These are phyloP conservation scores for Saccharomycopsis fermentans DNA, from an alignment of 805 yeast species.

Conservation along the genomic window DNA sequence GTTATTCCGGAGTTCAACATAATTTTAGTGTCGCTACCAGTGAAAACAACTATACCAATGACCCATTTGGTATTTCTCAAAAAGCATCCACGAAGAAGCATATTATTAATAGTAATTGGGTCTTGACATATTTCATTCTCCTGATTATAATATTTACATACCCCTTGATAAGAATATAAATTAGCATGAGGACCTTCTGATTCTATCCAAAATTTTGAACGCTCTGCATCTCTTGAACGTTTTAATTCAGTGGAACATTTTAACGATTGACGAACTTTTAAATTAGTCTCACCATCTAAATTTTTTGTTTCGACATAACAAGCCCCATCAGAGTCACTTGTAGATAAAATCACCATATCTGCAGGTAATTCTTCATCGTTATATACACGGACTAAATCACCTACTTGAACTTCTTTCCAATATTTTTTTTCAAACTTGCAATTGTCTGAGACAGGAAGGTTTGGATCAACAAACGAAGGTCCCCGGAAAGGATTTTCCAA, in stretches of 20 bases:
- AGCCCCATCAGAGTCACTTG: constrained; percentile 58
- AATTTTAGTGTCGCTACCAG: constrained; percentile 73
- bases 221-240: constrained; percentile 38
- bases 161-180: constrained; percentile 68
- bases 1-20: constrained; percentile 75
- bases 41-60: constrained; percentile 63
- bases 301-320: constrained; percentile 76
- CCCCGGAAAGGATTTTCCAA: constrained; percentile 21
- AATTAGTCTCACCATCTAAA: constrained; percentile 71
- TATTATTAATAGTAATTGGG: constrained; percentile 48
- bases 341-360: constrained; percentile 51
- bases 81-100: constrained; percentile 66
- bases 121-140: constrained; percentile 38
- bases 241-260: constrained; percentile 45
- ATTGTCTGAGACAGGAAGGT: constrained; percentile 36
- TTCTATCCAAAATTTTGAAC: constrained; percentile 56
- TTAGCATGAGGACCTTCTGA: constrained; percentile 80
- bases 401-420: constrained; percentile 52
- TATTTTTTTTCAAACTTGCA: constrained; percentile 19
- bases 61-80: constrained; percentile 79
- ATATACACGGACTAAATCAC: constrained; percentile 61
- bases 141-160: constrained; percentile 41
- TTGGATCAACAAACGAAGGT: constrained; percentile 19
- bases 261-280: constrained; percentile 67
- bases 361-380: constrained; percentile 77